Evolutionary conservation across 2,329 filamentous ascomycete genomes (phyloP), one percentile per base, ranked within the genome.

Genomic region (Ascocoryne sarcoides): DNA sequence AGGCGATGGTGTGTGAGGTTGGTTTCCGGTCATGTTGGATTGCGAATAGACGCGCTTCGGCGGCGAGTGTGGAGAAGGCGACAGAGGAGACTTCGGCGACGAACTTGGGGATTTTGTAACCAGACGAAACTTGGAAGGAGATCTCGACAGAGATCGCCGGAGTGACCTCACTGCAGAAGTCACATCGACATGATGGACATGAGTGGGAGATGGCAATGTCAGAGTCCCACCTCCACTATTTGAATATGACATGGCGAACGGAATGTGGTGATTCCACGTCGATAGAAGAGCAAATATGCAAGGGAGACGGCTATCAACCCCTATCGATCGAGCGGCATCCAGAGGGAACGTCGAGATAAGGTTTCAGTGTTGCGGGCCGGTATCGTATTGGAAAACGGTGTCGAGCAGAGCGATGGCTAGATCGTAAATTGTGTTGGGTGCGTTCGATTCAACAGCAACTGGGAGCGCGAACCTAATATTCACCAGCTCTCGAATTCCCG

Each of bases 121-220:
- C 39, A 93, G 67, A 42, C 76, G 73, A 60, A 92, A 90, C 62
- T 92, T 94, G 21, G 90, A 95, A 9, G 90, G 90, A n/a, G 90
- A 95, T 54, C 88, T 77, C 42, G 89, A 95, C 48, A 95, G 71
- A 18, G 90, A 95, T 53, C 87, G 84, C 50, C 89, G 76, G 43
- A 95, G 70, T 55, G 87, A 84, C 58, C 86, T 77, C 48, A 95
- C 84, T 44, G 84, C 82, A 37, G 84, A 79, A 46, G 84, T 82
- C 49, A 86, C 79, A 66, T 94, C 85, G 55, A 90, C 82, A 63
- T 84, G 82, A 61, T 86, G 84, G 46, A 79, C 77, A 56, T 85
- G 80, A 35, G 84, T 90, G 43, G 90, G 89, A 47, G 89, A 95
- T 49, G 87, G 81, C 54, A 95, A 71, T 57, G 92, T 87, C 55